These are phyloP conservation scores for Hanseniaspora thailandica DNA, from an alignment of 805 yeast species.

Conservation along the genomic window DNA sequence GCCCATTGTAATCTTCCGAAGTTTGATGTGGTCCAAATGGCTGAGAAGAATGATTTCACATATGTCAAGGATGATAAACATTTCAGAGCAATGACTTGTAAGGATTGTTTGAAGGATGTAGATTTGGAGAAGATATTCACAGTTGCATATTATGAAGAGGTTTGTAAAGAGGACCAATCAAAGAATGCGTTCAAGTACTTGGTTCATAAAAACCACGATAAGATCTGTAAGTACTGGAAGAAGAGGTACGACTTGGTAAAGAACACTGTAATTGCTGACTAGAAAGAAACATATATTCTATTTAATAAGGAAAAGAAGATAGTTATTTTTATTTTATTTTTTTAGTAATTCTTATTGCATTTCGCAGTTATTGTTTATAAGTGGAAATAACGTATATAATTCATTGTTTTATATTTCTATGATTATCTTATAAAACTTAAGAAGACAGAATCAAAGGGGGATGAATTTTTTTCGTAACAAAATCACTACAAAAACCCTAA, in stretches of 20 bases:
- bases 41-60: conserved; percentile 19
- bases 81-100: conserved; percentile 11
- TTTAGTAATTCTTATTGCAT: neutral
- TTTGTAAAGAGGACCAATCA: conserved; percentile 8
- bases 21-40: conserved; percentile 28
- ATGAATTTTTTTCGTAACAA: no score
- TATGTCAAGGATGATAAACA: conserved; percentile 12
- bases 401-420: neutral
- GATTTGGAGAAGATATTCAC: conserved; percentile 11
- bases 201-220: neutral
- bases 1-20: conserved; percentile 34
- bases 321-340: neutral
- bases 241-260: conserved; percentile 1
- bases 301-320: neutral
- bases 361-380: neutral
- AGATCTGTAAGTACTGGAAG: conserved; percentile 10
- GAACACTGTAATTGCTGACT: neutral
- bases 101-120: conserved; percentile 1
- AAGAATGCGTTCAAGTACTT: conserved; percentile 5
- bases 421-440: no score
- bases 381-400: neutral
- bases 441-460: neutral
- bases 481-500: no score
- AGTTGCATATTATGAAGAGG: neutral
- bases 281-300: neutral